A percentile compares a stretch with the other conserved stretches of the same genome.
Evolutionary conservation across 495 filamentous ascomycete species (phyloP).

Genomic region (Annulohypoxylon stygium): DNA sequence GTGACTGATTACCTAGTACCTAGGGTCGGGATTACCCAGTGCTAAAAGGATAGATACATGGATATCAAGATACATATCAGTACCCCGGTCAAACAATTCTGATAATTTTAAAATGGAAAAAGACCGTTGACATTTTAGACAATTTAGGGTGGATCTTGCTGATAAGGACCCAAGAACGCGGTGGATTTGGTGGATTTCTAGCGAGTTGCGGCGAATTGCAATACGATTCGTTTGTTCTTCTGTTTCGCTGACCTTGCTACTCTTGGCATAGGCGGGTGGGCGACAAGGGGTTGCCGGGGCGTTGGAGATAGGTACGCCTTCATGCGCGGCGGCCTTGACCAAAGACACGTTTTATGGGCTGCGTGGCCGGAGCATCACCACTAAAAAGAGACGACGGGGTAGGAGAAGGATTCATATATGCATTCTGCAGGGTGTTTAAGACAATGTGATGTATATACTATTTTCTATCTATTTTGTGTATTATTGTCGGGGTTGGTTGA

Average conservation of each 20-base stretch:
- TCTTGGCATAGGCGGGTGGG: slow-evolving; percentile 35
- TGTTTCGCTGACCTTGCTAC: slow-evolving; percentile 27
- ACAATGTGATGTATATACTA: neutral
- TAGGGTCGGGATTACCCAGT: too few species aligned
- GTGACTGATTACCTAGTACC: too few species aligned
- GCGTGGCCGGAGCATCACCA: slow-evolving; percentile 41
- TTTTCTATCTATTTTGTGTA: neutral
- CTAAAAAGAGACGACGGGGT: slow-evolving; percentile 33
- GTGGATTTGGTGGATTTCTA: slow-evolving; percentile 42
- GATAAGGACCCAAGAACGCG: slow-evolving; percentile 44
- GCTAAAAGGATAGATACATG: too few species aligned
- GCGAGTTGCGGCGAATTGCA: slow-evolving; percentile 14
- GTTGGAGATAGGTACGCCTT: slow-evolving; percentile 3
- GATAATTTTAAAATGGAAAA: slow-evolving; percentile 35
- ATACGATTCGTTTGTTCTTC: slow-evolving; percentile 31
- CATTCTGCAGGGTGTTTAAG: slow-evolving; percentile 19
- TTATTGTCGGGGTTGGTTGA: slow-evolving; percentile 1
- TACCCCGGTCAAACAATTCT: slow-evolving; percentile 14
- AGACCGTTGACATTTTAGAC: slow-evolving; percentile 24
- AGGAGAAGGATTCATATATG: slow-evolving; percentile 31
- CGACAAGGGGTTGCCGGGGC: slow-evolving; percentile 1
- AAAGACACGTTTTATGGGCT: slow-evolving; percentile 26
- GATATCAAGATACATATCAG: slow-evolving; percentile 18
- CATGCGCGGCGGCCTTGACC: too few species aligned
- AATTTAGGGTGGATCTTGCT: slow-evolving; percentile 43